Evolutionary conservation across 31 red algal species (phyloP).

Genomic region (Bonnemaisonia californica): DNA sequence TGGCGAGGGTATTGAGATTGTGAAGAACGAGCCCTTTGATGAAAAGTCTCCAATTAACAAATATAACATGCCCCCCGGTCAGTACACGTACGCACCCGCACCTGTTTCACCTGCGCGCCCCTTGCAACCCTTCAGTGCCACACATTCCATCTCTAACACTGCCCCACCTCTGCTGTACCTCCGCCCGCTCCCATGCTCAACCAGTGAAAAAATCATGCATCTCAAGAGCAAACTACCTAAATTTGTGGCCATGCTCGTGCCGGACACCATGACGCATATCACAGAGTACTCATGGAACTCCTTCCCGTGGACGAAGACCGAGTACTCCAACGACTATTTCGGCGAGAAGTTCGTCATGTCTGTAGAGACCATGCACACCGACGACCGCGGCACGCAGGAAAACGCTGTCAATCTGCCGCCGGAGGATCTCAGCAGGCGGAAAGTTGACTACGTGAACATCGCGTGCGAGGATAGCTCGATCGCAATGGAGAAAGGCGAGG

Average conservation of each 20-base stretch:
- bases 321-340: constrained; percentile 75
- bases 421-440: constrained; percentile 60
- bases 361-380: constrained; percentile 72
- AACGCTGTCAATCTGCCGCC: constrained; percentile 67
- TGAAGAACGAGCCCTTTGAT: constrained; percentile 84
- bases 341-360: constrained; percentile 85
- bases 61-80: constrained; percentile 85
- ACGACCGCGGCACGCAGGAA: constrained; percentile 64
- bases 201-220: constrained; percentile 90
- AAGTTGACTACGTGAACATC: constrained; percentile 81
- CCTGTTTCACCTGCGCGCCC: too few species aligned
- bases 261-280: constrained; percentile 74
- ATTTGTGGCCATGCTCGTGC: constrained; percentile 78
- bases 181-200: too few species aligned
- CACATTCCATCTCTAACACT: too few species aligned
- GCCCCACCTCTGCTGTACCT: too few species aligned
- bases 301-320: constrained; percentile 80
- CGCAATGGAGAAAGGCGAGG: constrained; percentile 62
- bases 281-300: constrained; percentile 88
- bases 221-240: constrained; percentile 77
- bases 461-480: constrained; percentile 51
- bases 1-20: constrained; percentile 93
- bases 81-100: constrained; percentile 89
- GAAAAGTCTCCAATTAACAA: constrained; percentile 59
- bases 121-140: too few species aligned